Evolutionary conservation across 2,329 filamentous ascomycete genomes (phyloP).

Genomic region (Talaromyces sp.): DNA sequence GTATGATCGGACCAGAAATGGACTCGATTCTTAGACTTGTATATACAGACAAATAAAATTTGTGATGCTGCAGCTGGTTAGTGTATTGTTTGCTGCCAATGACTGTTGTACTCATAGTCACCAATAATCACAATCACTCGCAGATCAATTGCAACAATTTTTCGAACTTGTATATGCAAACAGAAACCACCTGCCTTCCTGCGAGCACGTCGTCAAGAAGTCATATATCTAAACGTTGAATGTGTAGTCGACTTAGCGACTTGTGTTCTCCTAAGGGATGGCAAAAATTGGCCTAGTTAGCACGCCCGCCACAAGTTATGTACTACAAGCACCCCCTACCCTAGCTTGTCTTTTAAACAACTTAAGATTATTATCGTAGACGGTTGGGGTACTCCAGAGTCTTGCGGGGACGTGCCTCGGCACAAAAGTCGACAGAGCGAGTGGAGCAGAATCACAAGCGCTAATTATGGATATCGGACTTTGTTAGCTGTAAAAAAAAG

Average conservation of each 20-base stretch:
- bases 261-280: neutral
- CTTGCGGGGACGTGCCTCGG: neutral
- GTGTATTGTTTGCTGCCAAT: neutral
- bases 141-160: neutral
- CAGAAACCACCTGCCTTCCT: neutral
- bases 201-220: neutral
- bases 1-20: neutral
- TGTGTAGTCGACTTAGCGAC: no score
- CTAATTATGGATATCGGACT: neutral
- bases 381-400: neutral
- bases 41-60: neutral
- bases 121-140: neutral
- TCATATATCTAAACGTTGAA: neutral
- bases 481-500: neutral
- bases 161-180: neutral
- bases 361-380: neutral
- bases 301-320: neutral
- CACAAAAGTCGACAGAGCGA: neutral
- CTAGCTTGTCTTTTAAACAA: neutral
- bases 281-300: neutral
- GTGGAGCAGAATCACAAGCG: neutral
- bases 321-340: neutral
- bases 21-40: neutral
- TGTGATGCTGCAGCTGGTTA: neutral
- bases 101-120: neutral